These are phyloP conservation scores for Beauveria scarabaeidicola DNA, from an alignment of 2,329 filamentous ascomycete species.

Conservation along the genomic window DNA sequence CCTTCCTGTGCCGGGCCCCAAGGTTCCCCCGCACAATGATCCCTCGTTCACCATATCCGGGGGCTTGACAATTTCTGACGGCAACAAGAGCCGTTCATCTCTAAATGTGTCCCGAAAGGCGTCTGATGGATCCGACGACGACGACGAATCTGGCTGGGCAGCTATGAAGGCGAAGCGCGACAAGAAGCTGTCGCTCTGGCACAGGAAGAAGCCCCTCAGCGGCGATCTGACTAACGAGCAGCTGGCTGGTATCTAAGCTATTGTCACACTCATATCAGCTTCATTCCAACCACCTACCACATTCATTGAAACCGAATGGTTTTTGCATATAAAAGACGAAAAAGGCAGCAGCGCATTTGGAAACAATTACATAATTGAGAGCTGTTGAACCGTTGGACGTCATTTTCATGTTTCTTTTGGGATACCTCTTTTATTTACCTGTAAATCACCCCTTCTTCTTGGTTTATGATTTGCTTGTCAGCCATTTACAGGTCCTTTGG, in stretches of 20 bases:
- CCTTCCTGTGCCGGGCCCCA: constrained; percentile 28
- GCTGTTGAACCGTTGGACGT: neutral
- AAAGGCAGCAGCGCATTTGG: neutral
- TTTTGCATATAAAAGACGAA: constrained; percentile 5
- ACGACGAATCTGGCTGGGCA: constrained; percentile 62
- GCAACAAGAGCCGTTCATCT: constrained; percentile 25
- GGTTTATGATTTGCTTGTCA: neutral
- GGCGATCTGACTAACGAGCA: constrained; percentile 42
- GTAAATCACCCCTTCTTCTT: constrained; percentile 5
- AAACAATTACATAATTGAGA: neutral
- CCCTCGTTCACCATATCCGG: constrained; percentile 28
- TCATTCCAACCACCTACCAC: neutral
- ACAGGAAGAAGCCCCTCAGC: constrained; percentile 47
- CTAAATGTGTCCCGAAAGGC: constrained; percentile 32
- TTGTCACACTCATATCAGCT: neutral
- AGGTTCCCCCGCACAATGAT: constrained; percentile 20
- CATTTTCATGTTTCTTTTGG: constrained; percentile 6
- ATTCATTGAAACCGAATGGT: neutral
- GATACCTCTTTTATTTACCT: constrained; percentile 6
- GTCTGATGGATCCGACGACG: constrained; percentile 40
- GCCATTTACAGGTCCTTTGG: constrained; percentile 6
- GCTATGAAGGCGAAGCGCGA: constrained; percentile 62
- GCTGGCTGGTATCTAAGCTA: constrained; percentile 34
- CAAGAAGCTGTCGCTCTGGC: constrained; percentile 59
- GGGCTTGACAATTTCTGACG: constrained; percentile 22